Evolutionary conservation across 345 rosid species (phyloP).

Genomic region (Populus ilicifolia): DNA sequence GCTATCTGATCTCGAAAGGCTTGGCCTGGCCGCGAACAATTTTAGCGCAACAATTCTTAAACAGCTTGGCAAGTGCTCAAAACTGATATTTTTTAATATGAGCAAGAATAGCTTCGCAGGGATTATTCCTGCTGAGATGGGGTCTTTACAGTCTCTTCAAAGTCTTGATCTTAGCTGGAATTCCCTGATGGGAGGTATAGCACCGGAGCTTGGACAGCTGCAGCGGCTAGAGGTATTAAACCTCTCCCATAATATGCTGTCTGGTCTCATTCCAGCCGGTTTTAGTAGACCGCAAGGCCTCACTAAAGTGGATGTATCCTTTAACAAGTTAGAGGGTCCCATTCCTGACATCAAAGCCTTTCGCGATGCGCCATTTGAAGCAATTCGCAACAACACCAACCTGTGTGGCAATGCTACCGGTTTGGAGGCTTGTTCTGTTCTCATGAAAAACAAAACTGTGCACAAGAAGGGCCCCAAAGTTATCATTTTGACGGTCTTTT

Average conservation of each 20-base stretch:
- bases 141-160: background rate
- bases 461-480: background rate
- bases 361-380: slow-evolving; percentile 16
- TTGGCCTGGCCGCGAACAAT: background rate
- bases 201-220: slow-evolving; percentile 3
- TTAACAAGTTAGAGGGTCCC: slow-evolving; percentile 6
- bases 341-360: slow-evolving; percentile 13
- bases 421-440: background rate
- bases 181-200: slow-evolving; percentile 1
- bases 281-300: background rate
- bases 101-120: background rate
- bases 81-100: background rate
- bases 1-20: background rate
- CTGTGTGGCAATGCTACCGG: slow-evolving; percentile 14
- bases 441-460: background rate
- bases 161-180: slow-evolving; percentile 18
- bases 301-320: background rate
- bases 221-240: background rate
- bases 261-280: slow-evolving; percentile 1
- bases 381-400: slow-evolving; percentile 3
- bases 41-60: background rate
- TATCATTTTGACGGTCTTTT: background rate
- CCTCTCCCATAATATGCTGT: slow-evolving; percentile 8
- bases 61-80: background rate
- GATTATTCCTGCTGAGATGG: background rate